phyloP scores from a whole-genome alignment of 1,284 basidiomycete species.

The Microbotryum intermedium region DNA sequence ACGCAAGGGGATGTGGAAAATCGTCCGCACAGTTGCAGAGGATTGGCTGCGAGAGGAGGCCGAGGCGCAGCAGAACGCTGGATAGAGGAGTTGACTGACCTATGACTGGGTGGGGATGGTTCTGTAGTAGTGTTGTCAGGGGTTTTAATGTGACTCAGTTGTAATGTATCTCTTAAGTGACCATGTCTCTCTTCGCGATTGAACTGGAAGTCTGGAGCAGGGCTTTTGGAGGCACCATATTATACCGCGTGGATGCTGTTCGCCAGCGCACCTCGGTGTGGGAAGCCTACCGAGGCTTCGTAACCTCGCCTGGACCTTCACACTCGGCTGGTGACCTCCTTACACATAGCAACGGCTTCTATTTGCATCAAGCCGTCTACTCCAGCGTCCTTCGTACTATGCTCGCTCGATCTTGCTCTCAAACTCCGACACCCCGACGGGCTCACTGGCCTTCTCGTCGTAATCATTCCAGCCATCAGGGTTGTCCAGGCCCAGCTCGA shows the following conservation, averaged over 20 bases:
- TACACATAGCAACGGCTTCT: too few relatives aligned
- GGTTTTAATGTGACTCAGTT: not conserved
- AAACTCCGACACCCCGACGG: constrained; percentile 5
- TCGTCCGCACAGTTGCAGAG: constrained; percentile 22
- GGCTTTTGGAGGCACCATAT: too few relatives aligned
- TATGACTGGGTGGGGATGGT: too few relatives aligned
- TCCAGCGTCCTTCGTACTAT: not conserved
- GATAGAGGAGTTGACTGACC: too few relatives aligned
- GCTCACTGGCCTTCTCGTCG: constrained; percentile 23
- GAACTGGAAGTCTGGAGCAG: too few relatives aligned
- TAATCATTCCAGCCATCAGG: constrained; percentile 28
- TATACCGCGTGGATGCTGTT: too few relatives aligned
- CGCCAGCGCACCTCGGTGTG: too few relatives aligned
- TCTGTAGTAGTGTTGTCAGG: too few relatives aligned
- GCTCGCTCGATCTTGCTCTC: constrained; percentile 8
- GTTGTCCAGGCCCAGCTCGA: constrained; percentile 24
- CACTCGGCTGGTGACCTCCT: too few relatives aligned
- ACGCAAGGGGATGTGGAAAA: constrained; percentile 32
- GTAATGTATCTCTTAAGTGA: not conserved
- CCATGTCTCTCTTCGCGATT: too few relatives aligned
- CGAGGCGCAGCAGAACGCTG: constrained; percentile 5
- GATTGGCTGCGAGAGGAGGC: constrained; percentile 24
- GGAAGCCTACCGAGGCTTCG: too few relatives aligned
- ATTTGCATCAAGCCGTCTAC: not conserved
- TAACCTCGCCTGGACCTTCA: too few relatives aligned